Evolutionary conservation across 306 rosid species (phyloP).

Genomic region (Canavalia ensiformis): DNA sequence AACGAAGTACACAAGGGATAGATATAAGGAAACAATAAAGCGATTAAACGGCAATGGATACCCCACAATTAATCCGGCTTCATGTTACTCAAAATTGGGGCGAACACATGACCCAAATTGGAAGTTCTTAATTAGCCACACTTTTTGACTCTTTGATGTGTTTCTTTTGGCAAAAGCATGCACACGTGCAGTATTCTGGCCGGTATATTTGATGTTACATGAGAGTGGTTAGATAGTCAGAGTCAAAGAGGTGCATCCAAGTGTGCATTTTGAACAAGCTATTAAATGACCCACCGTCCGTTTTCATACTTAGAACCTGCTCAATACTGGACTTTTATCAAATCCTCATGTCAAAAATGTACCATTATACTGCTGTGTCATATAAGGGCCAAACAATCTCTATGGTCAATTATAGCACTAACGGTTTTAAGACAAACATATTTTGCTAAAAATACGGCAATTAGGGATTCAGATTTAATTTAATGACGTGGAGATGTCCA

Average conservation of each 20-base stretch:
- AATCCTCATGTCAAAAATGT: constrained; percentile 18
- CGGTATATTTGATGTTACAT: neutral
- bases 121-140: constrained; percentile 5
- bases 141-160: constrained; percentile 1
- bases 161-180: neutral
- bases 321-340: neutral
- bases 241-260: neutral
- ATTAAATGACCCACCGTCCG: neutral
- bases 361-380: neutral
- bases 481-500: constrained; percentile 17
- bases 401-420: neutral
- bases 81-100: constrained; percentile 14
- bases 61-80: neutral
- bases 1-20: constrained; percentile 16
- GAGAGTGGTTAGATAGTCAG: constrained; percentile 20
- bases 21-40: neutral
- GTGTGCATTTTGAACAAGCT: constrained; percentile 33
- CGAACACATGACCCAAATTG: neutral
- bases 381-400: neutral
- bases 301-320: constrained; percentile 24
- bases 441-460: constrained; percentile 4
- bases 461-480: neutral
- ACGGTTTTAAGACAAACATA: neutral
- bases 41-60: neutral
- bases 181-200: constrained; percentile 22